Percentiles rank a stretch among this genome's conserved stretches.
These are phyloP conservation scores for Trichoderma sp. DNA, from an alignment of 2,329 filamentous ascomycete species.

Conservation along the genomic window DNA sequence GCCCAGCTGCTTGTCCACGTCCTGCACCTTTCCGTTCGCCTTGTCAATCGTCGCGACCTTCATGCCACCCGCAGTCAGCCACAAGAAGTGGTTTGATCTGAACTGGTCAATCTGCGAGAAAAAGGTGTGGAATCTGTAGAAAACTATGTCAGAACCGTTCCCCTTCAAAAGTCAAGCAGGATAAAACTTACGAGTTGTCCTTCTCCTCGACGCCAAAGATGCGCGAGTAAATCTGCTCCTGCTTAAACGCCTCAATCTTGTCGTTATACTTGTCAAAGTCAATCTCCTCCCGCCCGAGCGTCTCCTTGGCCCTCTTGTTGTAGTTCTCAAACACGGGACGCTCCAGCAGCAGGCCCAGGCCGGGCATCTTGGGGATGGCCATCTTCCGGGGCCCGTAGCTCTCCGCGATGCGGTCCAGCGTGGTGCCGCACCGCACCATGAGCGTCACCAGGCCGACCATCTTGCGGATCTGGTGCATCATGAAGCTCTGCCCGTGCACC, in stretches of 20 bases:
- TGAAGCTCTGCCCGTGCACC: slow-evolving; percentile 97
- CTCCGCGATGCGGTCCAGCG: slow-evolving; percentile 69
- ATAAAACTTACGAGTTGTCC: slow-evolving; percentile 72
- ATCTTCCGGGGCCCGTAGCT: slow-evolving; percentile 74
- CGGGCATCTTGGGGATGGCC: slow-evolving; percentile 91
- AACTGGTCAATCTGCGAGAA: slow-evolving; percentile 80
- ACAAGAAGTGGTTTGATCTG: slow-evolving; percentile 71
- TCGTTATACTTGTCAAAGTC: slow-evolving; percentile 78
- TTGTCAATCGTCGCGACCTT: slow-evolving; percentile 55
- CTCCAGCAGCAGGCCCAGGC: slow-evolving; percentile 84
- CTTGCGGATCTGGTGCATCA: slow-evolving; percentile 99
- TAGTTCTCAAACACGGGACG: slow-evolving; percentile 89
- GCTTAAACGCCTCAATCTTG: slow-evolving; percentile 86
- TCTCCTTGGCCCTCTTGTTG: slow-evolving; percentile 70
- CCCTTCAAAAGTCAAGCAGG: not conserved
- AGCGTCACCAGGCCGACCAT: slow-evolving; percentile 95
- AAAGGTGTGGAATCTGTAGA: slow-evolving; percentile 70
- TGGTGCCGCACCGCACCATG: slow-evolving; percentile 80
- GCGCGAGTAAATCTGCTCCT: slow-evolving; percentile 84
- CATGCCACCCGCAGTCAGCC: slow-evolving; percentile 70
- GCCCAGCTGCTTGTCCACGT: slow-evolving; percentile 52
- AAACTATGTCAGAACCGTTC: not conserved
- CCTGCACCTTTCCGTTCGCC: slow-evolving; percentile 45
- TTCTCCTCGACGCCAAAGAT: slow-evolving; percentile 90
- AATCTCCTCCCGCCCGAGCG: slow-evolving; percentile 67